Base-by-base conservation (phyloP, 179 eudicot genomes). In the Silene noctiflora region DNA sequence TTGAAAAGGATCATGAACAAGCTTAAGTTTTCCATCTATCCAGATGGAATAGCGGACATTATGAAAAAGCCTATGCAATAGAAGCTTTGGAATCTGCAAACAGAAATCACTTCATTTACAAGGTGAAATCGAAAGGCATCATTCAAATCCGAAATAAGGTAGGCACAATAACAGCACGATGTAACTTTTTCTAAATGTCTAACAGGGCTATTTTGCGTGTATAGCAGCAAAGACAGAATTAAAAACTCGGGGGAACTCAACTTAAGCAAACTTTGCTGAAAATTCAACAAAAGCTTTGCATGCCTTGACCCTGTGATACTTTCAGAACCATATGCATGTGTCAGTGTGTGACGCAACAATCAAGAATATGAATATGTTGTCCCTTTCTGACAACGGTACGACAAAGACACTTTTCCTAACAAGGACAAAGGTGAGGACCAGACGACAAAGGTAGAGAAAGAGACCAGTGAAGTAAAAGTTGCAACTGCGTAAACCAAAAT, bases 11-110 rank as follows among this genome's bases (percentile, higher is more conserved):
- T 92, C 97, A 66, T 68, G 89, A 69, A 92, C 90, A 75, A 92
- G 97, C 86, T 88, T 90, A 80, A 92, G 96, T 87, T 92, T 92
- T 72, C 92, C 97, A 78, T 92, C 97, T 72, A 92, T 89, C 97
- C 97, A 92, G 60, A 92, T 80, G 75, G 97, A 92, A 80, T 85
- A 91, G 58, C 91, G 87, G 24, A 88, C 83, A 75, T 89, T 89
- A 20, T 96, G 96, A 76, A 92, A 89, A 71, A 92, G 94, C 77
- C 96, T 85, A 76, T 92, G 97, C 80, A 92, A 75, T 76, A 91
- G 86, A 77, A 91, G 94, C 80, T 92, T 92, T 56, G 97, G 97
- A 61, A 92, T 83, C 97, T 92, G 92, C 79, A 75, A 81, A 42
- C 76, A 35, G 78, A 78, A 64, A 53, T 61, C 14, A 60, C 60